Base-by-base conservation (phyloP, 2,329 filamentous ascomycete species). In the Reticulascus tulasneorum region DNA sequence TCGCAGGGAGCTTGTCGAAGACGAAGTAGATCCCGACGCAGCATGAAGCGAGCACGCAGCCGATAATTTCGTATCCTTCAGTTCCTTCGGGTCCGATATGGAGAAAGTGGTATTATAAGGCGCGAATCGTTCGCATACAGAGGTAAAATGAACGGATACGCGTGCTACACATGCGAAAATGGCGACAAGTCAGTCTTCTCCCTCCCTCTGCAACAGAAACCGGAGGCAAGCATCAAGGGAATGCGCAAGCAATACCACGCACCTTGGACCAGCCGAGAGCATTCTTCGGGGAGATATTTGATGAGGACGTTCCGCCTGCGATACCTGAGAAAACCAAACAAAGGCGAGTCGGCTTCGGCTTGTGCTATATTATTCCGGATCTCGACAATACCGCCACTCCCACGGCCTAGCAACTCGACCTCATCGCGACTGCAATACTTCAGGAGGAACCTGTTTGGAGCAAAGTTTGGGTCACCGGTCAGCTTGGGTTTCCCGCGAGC, bases 221-320 rank as follows among this genome's bases (percentile, higher is more conserved):
- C n/a, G 26, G 26, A 22, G 35, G 19, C 35, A 35, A 40, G 12
- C 24, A 23, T 36, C 33, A 24, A 23, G 21, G 28, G 11, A 35
- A 25, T 36, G 28, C 35, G 32, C 35, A 15, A 27, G 25, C 25
- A 24, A 29, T 30, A 40, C 24, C 38, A 59, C 78, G 50, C 64
- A 95, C 93, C 93, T 85, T 95, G 86, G 35, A 98, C 71, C 37
- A 98, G 71, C 52, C 93, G 79, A 45, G 93, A 97, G 47, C 90
- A 91, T 41, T 83, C 86, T 42, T 94, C 87, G 2, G 91, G 93
- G 44, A 95, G 75, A 59, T 93, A 95, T 66, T 93, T 96, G 60
- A 98, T 77, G 42, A 98, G 66, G 31, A 97, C 85, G 62, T 89
- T 96, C 56, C 89, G 80, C 56, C 90, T 81, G 38, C 91, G 76